Percentiles rank a stretch among this genome's conserved stretches.
Evolutionary conservation across 495 filamentous ascomycete species (phyloP).

Genomic region (Parmelia sp.): DNA sequence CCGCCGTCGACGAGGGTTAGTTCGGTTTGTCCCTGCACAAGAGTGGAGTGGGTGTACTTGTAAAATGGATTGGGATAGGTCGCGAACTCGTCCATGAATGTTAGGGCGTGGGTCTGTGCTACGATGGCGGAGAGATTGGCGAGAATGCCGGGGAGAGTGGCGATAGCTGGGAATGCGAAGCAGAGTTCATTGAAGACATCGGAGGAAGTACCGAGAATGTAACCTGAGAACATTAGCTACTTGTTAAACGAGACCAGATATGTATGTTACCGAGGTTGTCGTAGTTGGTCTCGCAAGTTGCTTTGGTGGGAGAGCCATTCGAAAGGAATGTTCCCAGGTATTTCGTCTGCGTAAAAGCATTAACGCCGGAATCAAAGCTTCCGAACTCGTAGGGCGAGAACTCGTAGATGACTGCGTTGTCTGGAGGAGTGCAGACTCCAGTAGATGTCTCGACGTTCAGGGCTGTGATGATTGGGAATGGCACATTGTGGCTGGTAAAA

Average conservation of each 20-base stretch:
- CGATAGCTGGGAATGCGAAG: constrained; percentile 20
- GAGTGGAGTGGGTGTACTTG: constrained; percentile 30
- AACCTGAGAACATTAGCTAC: constrained; percentile 19
- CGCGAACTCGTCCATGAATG: constrained; percentile 31
- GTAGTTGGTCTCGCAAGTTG: constrained; percentile 38
- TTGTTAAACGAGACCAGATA: not conserved
- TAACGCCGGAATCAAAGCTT: constrained; percentile 37
- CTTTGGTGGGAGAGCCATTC: constrained; percentile 28
- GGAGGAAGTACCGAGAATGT: constrained; percentile 41
- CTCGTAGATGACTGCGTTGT: constrained; percentile 39
- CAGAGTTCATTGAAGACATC: constrained; percentile 37
- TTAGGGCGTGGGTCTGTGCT: constrained; percentile 21
- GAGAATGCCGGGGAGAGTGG: constrained; percentile 14
- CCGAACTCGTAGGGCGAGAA: constrained; percentile 46
- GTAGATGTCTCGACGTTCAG: constrained; percentile 29
- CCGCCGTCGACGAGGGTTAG: constrained; percentile 42
- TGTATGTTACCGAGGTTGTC: constrained; percentile 39
- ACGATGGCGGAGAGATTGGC: constrained; percentile 24
- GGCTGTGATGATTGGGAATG: constrained; percentile 42
- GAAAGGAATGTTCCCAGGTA: constrained; percentile 41
- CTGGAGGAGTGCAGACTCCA: constrained; percentile 32
- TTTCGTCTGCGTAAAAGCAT: constrained; percentile 37
- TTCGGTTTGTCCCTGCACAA: constrained; percentile 27
- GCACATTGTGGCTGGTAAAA: constrained; percentile 35
- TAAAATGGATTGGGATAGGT: constrained; percentile 43